phyloP scores from a whole-genome alignment of 352 stramenopile species.

The Pythium phragmiticola region DNA sequence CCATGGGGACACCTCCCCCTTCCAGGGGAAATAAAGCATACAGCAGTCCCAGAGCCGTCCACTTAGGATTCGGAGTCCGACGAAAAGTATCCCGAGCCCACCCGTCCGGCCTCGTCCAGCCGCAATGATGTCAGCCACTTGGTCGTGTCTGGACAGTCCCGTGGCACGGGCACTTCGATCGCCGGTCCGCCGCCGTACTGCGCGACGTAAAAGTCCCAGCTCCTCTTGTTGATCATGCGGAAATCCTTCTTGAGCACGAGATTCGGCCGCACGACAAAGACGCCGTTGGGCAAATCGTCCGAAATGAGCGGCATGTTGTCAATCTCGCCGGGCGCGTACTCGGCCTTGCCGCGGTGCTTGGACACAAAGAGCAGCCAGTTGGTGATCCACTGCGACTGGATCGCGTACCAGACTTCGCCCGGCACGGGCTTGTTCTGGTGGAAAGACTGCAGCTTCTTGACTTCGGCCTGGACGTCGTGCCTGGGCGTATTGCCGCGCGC shows the following conservation, averaged over 20 bases:
- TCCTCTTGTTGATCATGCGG: conserved; percentile 78
- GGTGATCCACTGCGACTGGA: conserved; percentile 64
- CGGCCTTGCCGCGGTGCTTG: conserved; percentile 62
- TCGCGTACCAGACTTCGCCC: conserved; percentile 69
- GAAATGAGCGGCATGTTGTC: conserved; percentile 79
- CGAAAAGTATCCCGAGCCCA: conserved; percentile 57
- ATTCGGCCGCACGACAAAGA: conserved; percentile 58
- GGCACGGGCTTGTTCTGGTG: conserved; percentile 58
- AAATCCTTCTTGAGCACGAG: conserved; percentile 74
- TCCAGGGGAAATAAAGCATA: neutral
- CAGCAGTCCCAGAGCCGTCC: neutral
- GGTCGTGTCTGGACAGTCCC: conserved; percentile 46
- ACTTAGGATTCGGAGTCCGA: conserved; percentile 14
- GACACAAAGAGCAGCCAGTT: conserved; percentile 73
- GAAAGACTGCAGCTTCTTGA: conserved; percentile 61
- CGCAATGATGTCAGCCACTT: conserved; percentile 53
- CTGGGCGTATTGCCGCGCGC: conserved; percentile 27
- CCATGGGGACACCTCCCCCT: neutral
- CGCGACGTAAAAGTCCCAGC: conserved; percentile 72
- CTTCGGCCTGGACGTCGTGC: conserved; percentile 62
- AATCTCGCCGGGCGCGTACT: conserved; percentile 54
- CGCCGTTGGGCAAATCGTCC: conserved; percentile 61
- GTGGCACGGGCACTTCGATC: conserved; percentile 66
- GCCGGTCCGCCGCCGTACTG: conserved; percentile 69
- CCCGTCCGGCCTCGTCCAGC: conserved; percentile 50